These are phyloP conservation scores for Coccomyxa subellipsoidea DNA, from an alignment of 163 green algal species.

Conservation along the genomic window DNA sequence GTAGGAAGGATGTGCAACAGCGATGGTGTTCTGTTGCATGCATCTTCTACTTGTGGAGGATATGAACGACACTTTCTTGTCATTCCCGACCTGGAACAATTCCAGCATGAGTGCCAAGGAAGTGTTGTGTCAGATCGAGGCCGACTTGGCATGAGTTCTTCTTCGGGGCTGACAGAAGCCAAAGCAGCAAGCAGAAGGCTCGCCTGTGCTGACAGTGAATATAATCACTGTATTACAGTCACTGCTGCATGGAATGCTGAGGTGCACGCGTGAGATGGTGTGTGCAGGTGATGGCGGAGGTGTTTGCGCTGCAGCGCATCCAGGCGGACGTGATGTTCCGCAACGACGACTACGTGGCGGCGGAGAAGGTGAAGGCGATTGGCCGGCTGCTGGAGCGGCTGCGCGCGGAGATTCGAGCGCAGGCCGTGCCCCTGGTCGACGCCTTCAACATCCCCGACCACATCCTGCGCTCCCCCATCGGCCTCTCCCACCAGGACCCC, in stretches of 20 bases:
- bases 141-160: too few relatives aligned
- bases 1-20: slow-evolving; percentile 14
- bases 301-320: slow-evolving; percentile 74
- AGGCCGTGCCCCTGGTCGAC: slow-evolving; percentile 74
- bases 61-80: too few relatives aligned
- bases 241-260: too few relatives aligned
- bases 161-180: too few relatives aligned
- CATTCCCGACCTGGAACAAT: too few relatives aligned
- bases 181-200: too few relatives aligned
- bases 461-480: slow-evolving; percentile 87
- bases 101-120: too few relatives aligned
- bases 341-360: slow-evolving; percentile 90
- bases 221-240: too few relatives aligned
- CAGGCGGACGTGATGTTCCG: slow-evolving; percentile 73
- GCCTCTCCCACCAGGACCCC: slow-evolving; percentile 46
- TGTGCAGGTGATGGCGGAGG: slow-evolving; percentile 62
- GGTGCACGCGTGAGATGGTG: too few relatives aligned
- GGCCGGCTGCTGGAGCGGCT: slow-evolving; percentile 74
- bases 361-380: slow-evolving; percentile 92
- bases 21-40: not conserved
- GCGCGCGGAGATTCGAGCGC: slow-evolving; percentile 64
- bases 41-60: too few relatives aligned
- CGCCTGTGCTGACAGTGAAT: too few relatives aligned
- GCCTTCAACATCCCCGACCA: slow-evolving; percentile 55
- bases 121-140: too few relatives aligned